phyloP scores from a whole-genome alignment of 192 early-diverging fungal species.

The Rhizoclosmatium globosum region DNA sequence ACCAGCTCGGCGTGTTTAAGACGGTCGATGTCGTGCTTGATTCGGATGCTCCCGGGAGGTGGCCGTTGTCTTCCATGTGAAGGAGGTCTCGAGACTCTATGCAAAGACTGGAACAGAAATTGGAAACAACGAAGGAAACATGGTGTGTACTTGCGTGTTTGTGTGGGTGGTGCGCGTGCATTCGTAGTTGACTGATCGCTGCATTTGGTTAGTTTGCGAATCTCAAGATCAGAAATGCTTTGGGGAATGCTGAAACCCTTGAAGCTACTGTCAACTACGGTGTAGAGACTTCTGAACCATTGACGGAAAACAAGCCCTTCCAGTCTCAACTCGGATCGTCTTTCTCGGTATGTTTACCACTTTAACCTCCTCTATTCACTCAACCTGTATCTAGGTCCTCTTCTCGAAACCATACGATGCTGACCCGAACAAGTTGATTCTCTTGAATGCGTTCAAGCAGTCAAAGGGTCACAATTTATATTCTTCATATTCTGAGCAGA shows the following conservation, averaged over 20 bases:
- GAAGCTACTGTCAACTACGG: slow-evolving; percentile 80
- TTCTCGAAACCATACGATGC: slow-evolving; percentile 76
- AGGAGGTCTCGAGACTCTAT: slow-evolving; percentile 75
- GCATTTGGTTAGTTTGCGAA: slow-evolving; percentile 65
- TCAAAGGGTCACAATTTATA: slow-evolving; percentile 69
- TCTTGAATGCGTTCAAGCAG: slow-evolving; percentile 71
- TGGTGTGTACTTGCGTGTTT: slow-evolving; percentile 58
- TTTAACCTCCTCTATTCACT: slow-evolving; percentile 1
- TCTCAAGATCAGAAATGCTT: slow-evolving; percentile 79
- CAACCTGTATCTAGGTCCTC: slow-evolving; percentile 12
- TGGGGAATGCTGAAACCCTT: slow-evolving; percentile 88
- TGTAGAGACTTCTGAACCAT: slow-evolving; percentile 50
- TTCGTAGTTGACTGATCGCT: background rate
- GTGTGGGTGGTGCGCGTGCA: background rate
- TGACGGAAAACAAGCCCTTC: slow-evolving; percentile 39
- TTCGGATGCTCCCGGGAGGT: slow-evolving; percentile 49
- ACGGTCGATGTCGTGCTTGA: slow-evolving; percentile 74
- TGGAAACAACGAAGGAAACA: slow-evolving; percentile 86
- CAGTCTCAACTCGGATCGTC: slow-evolving; percentile 69
- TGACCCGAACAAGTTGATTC: slow-evolving; percentile 72
- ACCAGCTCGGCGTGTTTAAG: slow-evolving; percentile 76
- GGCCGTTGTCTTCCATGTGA: slow-evolving; percentile 77
- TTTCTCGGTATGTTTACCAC: slow-evolving; percentile 56
- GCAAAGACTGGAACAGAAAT: slow-evolving; percentile 90
- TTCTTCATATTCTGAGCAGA: slow-evolving; percentile 78